Base-by-base conservation (phyloP, 257 asterid species). In the Solanum etuberosum region DNA sequence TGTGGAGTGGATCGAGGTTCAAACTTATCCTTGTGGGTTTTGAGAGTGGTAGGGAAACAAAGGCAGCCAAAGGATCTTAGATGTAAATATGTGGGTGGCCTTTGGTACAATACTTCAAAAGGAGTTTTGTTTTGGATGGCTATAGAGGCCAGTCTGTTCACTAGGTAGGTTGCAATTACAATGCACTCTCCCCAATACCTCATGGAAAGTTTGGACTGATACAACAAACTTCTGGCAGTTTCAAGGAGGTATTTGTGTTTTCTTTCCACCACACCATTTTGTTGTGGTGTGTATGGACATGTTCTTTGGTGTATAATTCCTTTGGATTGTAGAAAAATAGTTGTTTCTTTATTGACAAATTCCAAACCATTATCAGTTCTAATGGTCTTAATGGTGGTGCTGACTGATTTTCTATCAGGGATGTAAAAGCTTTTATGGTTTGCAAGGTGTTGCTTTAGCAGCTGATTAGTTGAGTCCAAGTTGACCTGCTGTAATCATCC, bases 61-160 rank as follows among this genome's bases (percentile, higher is more conserved):
- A 16, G 61, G 1, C 61, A 51, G 0, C 61, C 61, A 51, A 51
- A 16, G 9, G n/a, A 51, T 51, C 1, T 51, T 15, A 51, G 8
- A 18, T 51, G n/a, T 5, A 23, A 51, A 51, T 51, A 16, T 15
- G n/a, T 51, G 8, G 61, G 61, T 51, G 8, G n/a, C 1, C 0
- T 18, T 15, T 51, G 61, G 61, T 16, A 51, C 20, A 51, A 20
- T 5, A 51, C 9, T 51, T 51, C 61, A 6, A 5, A 51, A 51
- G 9, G 61, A 18, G 4, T 16, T 16, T 6, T 51, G 4, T 51
- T 18, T 51, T 18, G 61, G 9, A 51, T 16, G 8, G n/a, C 9
- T 18, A 0, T 16, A 1, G n/a, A 51, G 5, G n/a, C 9, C 0
- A 51, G 3, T 6, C 10, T 51, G 4, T 51, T 51, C 0, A 51